Percentiles rank a stretch among this genome's conserved stretches.
Conservation (phyloP, 768 basidiomycete genomes). For the Scleroderma bovista region DNA sequence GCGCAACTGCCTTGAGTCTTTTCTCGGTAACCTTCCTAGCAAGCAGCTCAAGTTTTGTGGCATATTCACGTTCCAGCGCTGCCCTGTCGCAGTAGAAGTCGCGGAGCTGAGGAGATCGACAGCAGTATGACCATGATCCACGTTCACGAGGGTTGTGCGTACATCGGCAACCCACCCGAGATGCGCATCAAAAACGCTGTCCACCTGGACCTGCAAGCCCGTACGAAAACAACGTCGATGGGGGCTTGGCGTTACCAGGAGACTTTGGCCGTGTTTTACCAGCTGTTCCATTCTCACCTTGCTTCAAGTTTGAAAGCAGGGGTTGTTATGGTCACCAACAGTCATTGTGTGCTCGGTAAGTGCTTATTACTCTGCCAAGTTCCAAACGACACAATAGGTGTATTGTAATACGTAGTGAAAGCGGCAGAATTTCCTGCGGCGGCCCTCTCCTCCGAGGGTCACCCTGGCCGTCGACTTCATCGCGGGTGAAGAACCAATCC, state of each 20-base stretch:
- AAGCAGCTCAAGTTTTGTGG: slow-evolving; percentile 59
- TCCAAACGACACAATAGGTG: too few relatives aligned
- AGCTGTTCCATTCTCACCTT: slow-evolving; percentile 15
- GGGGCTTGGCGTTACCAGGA: slow-evolving; percentile 41
- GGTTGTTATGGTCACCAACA: too few relatives aligned
- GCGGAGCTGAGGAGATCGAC: slow-evolving; percentile 45
- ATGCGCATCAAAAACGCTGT: slow-evolving; percentile 59
- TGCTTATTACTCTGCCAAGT: too few relatives aligned
- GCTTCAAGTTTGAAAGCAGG: too few relatives aligned
- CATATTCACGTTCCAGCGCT: slow-evolving; percentile 74
- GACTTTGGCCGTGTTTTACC: slow-evolving; percentile 42
- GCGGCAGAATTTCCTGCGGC: too few relatives aligned
- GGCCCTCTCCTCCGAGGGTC: too few relatives aligned
- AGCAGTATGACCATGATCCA: background rate
- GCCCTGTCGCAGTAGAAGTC: slow-evolving; percentile 66
- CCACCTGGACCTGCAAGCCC: slow-evolving; percentile 61
- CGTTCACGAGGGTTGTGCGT: slow-evolving; percentile 19
- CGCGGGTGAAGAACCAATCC: too few relatives aligned
- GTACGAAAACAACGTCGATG: background rate
- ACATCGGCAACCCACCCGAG: slow-evolving; percentile 64
- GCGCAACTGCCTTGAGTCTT: slow-evolving; percentile 52
- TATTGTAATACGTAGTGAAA: slow-evolving; percentile 5
- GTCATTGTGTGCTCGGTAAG: too few relatives aligned
- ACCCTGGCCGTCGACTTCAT: too few relatives aligned
- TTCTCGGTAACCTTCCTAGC: slow-evolving; percentile 66